Evolutionary conservation across 108 stramenopile species (phyloP), one percentile per base, ranked within the genome.

Genomic region (Mayamaea pseudoterrestris): DNA sequence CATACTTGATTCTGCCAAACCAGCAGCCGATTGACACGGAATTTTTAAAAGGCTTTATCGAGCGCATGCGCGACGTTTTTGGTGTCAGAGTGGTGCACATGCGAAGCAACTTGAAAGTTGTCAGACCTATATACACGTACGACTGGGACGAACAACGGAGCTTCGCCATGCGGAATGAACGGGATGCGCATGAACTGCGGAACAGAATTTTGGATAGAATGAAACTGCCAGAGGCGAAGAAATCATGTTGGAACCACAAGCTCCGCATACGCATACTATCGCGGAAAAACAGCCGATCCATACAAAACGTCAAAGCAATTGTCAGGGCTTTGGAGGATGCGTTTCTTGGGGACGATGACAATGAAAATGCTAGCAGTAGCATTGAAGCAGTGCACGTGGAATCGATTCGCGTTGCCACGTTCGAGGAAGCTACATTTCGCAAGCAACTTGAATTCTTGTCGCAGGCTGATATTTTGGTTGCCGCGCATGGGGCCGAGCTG

Each of bases 401-500:
- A n/a, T n/a, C n/a, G n/a, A n/a, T n/a, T n/a, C n/a, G n/a, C n/a
- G 47, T 63, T 13, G 47, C 32, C 27, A 63, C 44, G 22, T 63
- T 69, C 35, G 68, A 69, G 47, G 62, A 41, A 16, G 32, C 30
- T 12, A 41, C 52, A 5, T 65, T 71, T 49, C 55, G 39, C 14
- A 43, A 60, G 26, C 63, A 65, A 50, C 41, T 60, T 1, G n/a
- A 49, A 22, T 57, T 53, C 23, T 60, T 71, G 27, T 35, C 40
- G 16, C 18, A 16, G 6, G 39, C 35, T 2, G 60, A 71, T 55
- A 55, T 71, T 30, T 44, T 71, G 51, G 20, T 71, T 20, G 41
- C 46, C 36, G 55, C 64, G 12, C 69, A 71, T 45, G 69, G 69
- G 2, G 69, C 69, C n/a, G 63, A 71, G 26, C 31, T 71, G 26